Conservation (phyloP, 768 basidiomycete species). For the Rossbeevera mucosa region DNA sequence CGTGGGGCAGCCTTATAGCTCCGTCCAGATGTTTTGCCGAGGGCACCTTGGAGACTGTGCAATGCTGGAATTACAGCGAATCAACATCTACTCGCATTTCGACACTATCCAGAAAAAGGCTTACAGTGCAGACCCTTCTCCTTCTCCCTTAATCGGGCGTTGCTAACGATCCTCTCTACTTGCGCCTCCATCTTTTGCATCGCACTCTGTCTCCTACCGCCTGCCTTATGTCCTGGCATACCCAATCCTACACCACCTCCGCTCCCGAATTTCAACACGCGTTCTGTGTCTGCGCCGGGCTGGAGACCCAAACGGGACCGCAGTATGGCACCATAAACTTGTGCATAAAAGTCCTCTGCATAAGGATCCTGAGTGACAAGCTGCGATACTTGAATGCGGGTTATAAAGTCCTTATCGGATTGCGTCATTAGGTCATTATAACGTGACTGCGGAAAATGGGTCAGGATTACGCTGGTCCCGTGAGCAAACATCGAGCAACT, state of each 20-base stretch:
- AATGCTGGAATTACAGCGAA: slow-evolving; percentile 40
- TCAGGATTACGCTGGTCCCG: not conserved
- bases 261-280: slow-evolving; percentile 82
- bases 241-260: slow-evolving; percentile 82
- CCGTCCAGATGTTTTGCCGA: slow-evolving; percentile 90
- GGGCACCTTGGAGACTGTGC: slow-evolving; percentile 83
- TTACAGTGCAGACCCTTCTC: slow-evolving; percentile 69
- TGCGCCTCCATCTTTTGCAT: slow-evolving; percentile 94
- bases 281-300: slow-evolving; percentile 53
- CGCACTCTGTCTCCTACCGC: slow-evolving; percentile 70
- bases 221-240: slow-evolving; percentile 42
- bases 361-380: slow-evolving; percentile 97
- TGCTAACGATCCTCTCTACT: slow-evolving; percentile 93
- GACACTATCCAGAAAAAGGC: slow-evolving; percentile 5
- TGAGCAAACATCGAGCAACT: slow-evolving; percentile 13
- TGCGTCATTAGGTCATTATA: slow-evolving; percentile 97
- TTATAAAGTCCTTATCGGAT: slow-evolving; percentile 99
- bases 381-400: slow-evolving; percentile 97
- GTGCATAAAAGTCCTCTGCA: slow-evolving; percentile 97
- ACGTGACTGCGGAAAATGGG: slow-evolving; percentile 51
- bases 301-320: slow-evolving; percentile 75
- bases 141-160: slow-evolving; percentile 80
- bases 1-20: slow-evolving; percentile 96
- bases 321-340: slow-evolving; percentile 85
- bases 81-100: not conserved